Percentiles rank a stretch among this genome's conserved stretches.
These are phyloP conservation scores for Saxispiralis lemnorum DNA, from an alignment of 495 filamentous ascomycete species.

Conservation along the genomic window DNA sequence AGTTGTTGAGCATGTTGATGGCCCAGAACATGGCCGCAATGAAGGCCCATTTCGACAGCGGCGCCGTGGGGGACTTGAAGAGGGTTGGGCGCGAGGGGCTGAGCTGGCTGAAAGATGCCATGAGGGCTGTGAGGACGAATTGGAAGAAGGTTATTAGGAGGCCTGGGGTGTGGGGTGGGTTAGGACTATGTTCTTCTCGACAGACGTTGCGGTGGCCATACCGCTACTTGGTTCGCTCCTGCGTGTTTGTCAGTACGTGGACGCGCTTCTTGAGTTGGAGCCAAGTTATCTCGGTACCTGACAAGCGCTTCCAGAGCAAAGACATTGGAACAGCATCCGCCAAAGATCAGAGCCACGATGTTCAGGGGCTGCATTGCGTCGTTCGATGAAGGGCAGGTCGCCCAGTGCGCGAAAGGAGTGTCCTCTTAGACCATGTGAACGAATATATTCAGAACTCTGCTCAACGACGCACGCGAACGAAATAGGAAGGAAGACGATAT, in stretches of 20 bases:
- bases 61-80: constrained; percentile 60
- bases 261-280: neutral
- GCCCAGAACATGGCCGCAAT: constrained; percentile 83
- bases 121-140: constrained; percentile 64
- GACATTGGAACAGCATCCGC: constrained; percentile 95
- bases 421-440: no score
- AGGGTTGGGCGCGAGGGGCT: constrained; percentile 41
- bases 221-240: constrained; percentile 26
- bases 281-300: constrained; percentile 43
- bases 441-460: no score
- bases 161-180: constrained; percentile 30
- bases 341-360: constrained; percentile 82
- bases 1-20: constrained; percentile 91
- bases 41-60: constrained; percentile 64
- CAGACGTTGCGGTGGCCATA: constrained; percentile 6
- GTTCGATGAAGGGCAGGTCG: no score
- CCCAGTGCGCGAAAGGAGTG: no score
- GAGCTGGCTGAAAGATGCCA: constrained; percentile 50
- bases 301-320: constrained; percentile 92
- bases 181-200: neutral
- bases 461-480: no score
- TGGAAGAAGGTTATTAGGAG: constrained; percentile 87
- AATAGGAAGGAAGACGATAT: no score
- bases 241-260: constrained; percentile 7
- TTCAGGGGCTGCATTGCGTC: constrained; percentile 24